Conservation (phyloP, 495 filamentous ascomycete genomes). For the Penicillium alfredii region DNA sequence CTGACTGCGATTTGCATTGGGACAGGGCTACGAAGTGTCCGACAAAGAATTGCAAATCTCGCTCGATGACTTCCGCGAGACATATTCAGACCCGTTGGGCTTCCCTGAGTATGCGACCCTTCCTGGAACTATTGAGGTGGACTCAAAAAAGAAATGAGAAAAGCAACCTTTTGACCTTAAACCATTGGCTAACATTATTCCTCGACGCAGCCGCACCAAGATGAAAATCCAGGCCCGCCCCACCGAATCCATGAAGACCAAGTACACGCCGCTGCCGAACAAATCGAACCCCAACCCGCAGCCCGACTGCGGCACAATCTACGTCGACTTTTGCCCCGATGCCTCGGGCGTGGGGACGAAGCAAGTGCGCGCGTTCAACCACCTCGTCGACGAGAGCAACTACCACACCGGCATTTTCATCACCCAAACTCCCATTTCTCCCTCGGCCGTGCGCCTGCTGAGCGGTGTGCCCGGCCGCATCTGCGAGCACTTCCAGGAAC, state of each 20-base stretch:
- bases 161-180: constrained; percentile 1
- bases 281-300: constrained; percentile 56
- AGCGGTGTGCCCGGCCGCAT: constrained; percentile 72
- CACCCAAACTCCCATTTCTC: constrained; percentile 70
- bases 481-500: constrained; percentile 91
- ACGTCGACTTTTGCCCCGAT: constrained; percentile 84
- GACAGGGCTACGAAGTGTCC: constrained; percentile 85
- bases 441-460: constrained; percentile 62
- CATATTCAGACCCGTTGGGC: constrained; percentile 64
- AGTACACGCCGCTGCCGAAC: constrained; percentile 66
- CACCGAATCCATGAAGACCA: constrained; percentile 71
- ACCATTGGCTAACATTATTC: constrained; percentile 23
- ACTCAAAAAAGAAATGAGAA: background rate
- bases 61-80: constrained; percentile 63
- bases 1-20: constrained; percentile 11
- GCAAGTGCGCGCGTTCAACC: constrained; percentile 83
- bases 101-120: constrained; percentile 55
- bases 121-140: too few relatives aligned
- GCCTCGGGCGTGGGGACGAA: constrained; percentile 70
- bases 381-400: constrained; percentile 67
- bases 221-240: constrained; percentile 86
- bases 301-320: constrained; percentile 77
- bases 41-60: constrained; percentile 83
- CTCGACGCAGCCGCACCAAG: constrained; percentile 57
- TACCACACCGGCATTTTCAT: constrained; percentile 87